phyloP scores from a whole-genome alignment of 345 rosid species.

The Erucastrum elatum region DNA sequence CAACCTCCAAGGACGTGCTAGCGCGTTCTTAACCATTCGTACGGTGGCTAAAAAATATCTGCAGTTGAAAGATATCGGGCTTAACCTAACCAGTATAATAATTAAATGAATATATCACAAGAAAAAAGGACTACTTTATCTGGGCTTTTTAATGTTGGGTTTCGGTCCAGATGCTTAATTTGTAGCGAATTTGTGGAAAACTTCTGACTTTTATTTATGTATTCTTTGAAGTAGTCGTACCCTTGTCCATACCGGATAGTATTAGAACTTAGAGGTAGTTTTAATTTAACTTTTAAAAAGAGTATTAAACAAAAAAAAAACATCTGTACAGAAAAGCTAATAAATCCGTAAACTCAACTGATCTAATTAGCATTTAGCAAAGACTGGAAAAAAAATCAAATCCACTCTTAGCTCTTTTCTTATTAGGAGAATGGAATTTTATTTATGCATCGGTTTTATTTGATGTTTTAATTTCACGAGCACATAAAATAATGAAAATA shows the following conservation, averaged over 20 bases:
- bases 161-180: neutral
- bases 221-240: neutral
- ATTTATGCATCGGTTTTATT: no score
- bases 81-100: neutral
- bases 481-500: no score
- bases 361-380: neutral
- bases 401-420: no score
- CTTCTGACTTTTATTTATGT: neutral
- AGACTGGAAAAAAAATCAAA: neutral
- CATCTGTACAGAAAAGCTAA: no score
- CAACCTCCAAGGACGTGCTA: conserved; percentile 29
- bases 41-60: conserved; percentile 27
- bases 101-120: neutral
- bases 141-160: neutral
- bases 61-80: neutral
- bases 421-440: no score
- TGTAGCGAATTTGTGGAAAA: neutral
- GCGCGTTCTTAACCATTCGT: conserved; percentile 21
- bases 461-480: no score
- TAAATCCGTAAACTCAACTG: neutral
- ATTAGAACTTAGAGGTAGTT: no score
- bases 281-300: no score
- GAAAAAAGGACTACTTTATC: neutral
- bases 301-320: no score
- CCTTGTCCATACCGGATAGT: neutral